Base-by-base conservation (phyloP, 2,329 filamentous ascomycete genomes). In the Lachnum nothofagi region DNA sequence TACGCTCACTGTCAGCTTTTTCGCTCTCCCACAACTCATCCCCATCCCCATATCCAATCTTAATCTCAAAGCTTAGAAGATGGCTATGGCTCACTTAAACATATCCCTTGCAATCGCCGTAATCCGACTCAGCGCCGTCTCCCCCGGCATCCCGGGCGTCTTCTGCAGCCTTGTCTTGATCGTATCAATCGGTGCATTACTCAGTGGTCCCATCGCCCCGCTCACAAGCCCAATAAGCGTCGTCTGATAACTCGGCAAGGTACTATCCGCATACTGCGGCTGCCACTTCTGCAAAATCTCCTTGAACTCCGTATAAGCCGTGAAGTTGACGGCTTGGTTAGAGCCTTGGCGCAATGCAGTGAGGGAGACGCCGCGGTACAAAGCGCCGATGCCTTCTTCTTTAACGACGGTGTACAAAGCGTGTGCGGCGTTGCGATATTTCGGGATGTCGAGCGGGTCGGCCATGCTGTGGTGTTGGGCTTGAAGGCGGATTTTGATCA, bases 381-480 rank as follows among this genome's bases (percentile, higher is more conserved):
- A 72, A 4, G 91, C 87, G 48, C 88, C 83, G 59, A 86, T 68
- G 0, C 94, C 94, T 70, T 98, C 93, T 72, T 98, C 93, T 61
- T 82, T 84, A 34, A 97, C 74, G 48, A 98, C 90, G 4, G 91
- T 96, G 73, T 94, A 95, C 16, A 83, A 70, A 5, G 81, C 81
- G 68, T 85, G 81, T 16, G 90, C 90, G 22, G 91, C 91, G 70
- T 95, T 96, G 67, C 91, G 88, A 76, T 97, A 97, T 74, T 97
- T 97, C 57, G 93, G 93, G 7, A 96, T 70, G 68, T 97, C 93
- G 59, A 97, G 83, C 5, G 93, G 93, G 67, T 98, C 93, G 42
- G 93, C 90, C 85, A 98, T 93, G 67, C 83, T 89, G 80, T 98
- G 93, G 74, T 96, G 88, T 73, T 98, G 93, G 4, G 91, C 91